Evolutionary conservation across 1,284 basidiomycete species (phyloP).

Genomic region (Cystobasidiaceae sp.): DNA sequence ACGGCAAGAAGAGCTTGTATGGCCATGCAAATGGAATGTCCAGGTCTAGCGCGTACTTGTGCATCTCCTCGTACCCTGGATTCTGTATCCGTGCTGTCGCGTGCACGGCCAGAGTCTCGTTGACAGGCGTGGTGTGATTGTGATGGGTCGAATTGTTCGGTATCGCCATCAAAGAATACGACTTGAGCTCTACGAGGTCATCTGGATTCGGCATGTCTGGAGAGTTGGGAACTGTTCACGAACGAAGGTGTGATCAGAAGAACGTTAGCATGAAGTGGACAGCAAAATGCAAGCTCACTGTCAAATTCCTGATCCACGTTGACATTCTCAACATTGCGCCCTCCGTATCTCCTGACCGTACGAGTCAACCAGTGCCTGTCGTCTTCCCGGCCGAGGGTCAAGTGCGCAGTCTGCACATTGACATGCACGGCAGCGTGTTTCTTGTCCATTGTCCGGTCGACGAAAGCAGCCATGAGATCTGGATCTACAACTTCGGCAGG

Average conservation of each 20-base stretch:
- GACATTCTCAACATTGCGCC: conserved; percentile 3
- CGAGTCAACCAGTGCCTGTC: conserved; percentile 1
- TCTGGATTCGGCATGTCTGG: conserved; percentile 30
- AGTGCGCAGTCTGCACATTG: conserved; percentile 2
- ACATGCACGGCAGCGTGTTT: conserved; percentile 30
- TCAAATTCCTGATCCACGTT: conserved; percentile 10
- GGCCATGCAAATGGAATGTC: conserved; percentile 29
- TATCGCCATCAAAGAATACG: conserved; percentile 15
- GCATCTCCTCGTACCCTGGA: conserved; percentile 24
- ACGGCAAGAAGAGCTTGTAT: conserved; percentile 20
- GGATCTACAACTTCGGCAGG: conserved; percentile 35
- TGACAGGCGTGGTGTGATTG: not conserved
- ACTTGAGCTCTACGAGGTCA: conserved; percentile 9
- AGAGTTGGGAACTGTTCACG: conserved; percentile 37
- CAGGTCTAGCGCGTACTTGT: conserved; percentile 5
- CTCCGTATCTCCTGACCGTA: conserved; percentile 18
- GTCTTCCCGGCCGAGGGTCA: conserved; percentile 1
- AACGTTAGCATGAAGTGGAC: too few relatives aligned
- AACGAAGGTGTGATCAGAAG: too few relatives aligned
- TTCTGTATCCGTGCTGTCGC: conserved; percentile 19
- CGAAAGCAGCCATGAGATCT: conserved; percentile 25
- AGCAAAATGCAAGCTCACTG: conserved; percentile 26
- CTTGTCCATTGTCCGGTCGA: conserved; percentile 24
- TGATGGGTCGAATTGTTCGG: conserved; percentile 22
- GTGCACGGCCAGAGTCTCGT: conserved; percentile 10